Evolutionary conservation across 805 yeast species (phyloP).

Genomic region (Trichomonascus vanleenenianus): DNA sequence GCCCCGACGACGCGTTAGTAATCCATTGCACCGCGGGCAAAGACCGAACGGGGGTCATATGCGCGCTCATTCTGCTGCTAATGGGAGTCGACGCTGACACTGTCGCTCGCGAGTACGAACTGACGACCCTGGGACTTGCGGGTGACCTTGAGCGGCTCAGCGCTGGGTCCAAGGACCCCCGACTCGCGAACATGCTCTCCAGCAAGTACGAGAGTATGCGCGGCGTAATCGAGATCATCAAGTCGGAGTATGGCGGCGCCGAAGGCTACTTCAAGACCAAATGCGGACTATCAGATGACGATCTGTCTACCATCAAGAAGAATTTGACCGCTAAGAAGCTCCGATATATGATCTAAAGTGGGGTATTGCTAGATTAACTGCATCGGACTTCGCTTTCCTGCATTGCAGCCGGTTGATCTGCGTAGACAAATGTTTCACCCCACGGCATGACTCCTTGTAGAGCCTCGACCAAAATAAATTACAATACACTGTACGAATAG

Average conservation of each 20-base stretch:
- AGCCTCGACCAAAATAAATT: too few relatives aligned
- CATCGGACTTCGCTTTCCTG: too few relatives aligned
- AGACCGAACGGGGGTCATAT: slow-evolving; percentile 72
- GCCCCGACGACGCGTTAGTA: slow-evolving; percentile 43
- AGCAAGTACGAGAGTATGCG: slow-evolving; percentile 66
- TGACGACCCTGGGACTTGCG: slow-evolving; percentile 52
- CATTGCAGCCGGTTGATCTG: too few relatives aligned
- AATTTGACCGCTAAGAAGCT: slow-evolving; percentile 21
- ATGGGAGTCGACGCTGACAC: slow-evolving; percentile 59
- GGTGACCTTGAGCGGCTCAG: slow-evolving; percentile 27
- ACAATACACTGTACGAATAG: too few relatives aligned
- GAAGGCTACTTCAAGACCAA: slow-evolving; percentile 38
- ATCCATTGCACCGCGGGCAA: slow-evolving; percentile 84
- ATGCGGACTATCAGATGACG: slow-evolving; percentile 40
- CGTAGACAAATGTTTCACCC: too few relatives aligned
- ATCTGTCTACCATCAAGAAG: slow-evolving; percentile 32
- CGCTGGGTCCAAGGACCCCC: slow-evolving; percentile 20
- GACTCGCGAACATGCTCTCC: slow-evolving; percentile 52
- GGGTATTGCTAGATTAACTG: too few relatives aligned
- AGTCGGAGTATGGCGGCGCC: slow-evolving; percentile 47
- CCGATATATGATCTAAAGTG: too few relatives aligned
- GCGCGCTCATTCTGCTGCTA: slow-evolving; percentile 56
- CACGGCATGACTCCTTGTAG: too few relatives aligned
- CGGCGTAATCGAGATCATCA: slow-evolving; percentile 46
- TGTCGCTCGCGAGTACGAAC: slow-evolving; percentile 67